These are phyloP conservation scores for Sugiyamaella castrensis DNA, from an alignment of 1,139 yeast species.

Conservation along the genomic window DNA sequence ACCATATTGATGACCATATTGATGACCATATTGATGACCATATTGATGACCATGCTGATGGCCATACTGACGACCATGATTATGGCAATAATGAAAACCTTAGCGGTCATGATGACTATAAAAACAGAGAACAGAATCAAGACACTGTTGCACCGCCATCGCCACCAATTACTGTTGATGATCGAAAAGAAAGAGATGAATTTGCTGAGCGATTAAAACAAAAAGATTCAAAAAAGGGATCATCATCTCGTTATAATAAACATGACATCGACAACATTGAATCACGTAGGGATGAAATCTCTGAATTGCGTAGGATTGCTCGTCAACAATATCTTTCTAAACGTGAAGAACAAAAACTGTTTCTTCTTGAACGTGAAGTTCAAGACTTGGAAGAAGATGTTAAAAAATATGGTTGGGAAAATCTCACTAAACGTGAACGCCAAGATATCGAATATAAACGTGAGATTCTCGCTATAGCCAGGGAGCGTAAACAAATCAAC, in stretches of 20 bases:
- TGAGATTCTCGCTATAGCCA: conserved; percentile 44
- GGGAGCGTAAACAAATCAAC: conserved; percentile 43
- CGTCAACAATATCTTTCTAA: conserved; percentile 48
- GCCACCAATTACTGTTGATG: conserved; percentile 10
- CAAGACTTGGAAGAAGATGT: conserved; percentile 48
- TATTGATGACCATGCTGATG: neutral
- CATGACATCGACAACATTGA: conserved; percentile 28
- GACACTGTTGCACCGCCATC: neutral
- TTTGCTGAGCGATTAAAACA: conserved; percentile 32
- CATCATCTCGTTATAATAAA: conserved; percentile 16
- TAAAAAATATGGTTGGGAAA: conserved; percentile 48
- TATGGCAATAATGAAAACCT: neutral
- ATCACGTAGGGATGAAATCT: conserved; percentile 27
- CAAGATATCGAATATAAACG: conserved; percentile 52
- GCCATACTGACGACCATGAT: neutral
- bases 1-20: neutral
- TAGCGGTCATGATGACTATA: neutral
- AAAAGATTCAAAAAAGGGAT: conserved; percentile 23
- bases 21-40: neutral
- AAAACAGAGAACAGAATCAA: neutral
- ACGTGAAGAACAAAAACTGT: conserved; percentile 48
- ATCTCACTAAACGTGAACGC: conserved; percentile 48
- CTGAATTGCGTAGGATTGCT: conserved; percentile 44
- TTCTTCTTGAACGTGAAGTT: conserved; percentile 49
- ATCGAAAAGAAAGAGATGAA: conserved; percentile 32